phyloP scores from a whole-genome alignment of 805 yeast genomes.

The Naumovozyma castellii region DNA sequence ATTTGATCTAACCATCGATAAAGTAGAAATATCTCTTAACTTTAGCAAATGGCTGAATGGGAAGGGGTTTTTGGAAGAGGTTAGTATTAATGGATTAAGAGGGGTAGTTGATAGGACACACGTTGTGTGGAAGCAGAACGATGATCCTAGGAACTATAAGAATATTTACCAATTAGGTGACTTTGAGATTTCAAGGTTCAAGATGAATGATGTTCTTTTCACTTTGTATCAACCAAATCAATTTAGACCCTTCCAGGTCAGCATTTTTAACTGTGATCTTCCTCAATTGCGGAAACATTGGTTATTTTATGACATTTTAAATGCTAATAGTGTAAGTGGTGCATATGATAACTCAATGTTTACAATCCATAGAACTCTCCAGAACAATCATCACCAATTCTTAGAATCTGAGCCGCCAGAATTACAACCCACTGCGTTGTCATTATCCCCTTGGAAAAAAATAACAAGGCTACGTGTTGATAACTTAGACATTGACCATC shows the following conservation, averaged over 20 bases:
- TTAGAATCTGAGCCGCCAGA: constrained; percentile 2
- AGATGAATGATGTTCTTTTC: constrained; percentile 76
- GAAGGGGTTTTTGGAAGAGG: constrained; percentile 70
- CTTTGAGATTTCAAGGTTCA: constrained; percentile 78
- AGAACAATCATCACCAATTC: not conserved
- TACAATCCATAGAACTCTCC: constrained; percentile 60
- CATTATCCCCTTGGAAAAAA: constrained; percentile 40
- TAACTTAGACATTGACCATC: constrained; percentile 74
- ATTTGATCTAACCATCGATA: constrained; percentile 83
- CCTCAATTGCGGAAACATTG: constrained; percentile 81
- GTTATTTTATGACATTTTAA: constrained; percentile 79
- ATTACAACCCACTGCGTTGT: not conserved
- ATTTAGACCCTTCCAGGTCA: constrained; percentile 76
- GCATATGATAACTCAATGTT: constrained; percentile 88
- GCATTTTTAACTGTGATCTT: constrained; percentile 78
- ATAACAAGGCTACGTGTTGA: constrained; percentile 78
- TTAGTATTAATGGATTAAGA: constrained; percentile 74
- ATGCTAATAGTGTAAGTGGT: constrained; percentile 80
- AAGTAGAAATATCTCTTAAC: constrained; percentile 69
- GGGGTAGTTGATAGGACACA: constrained; percentile 91
- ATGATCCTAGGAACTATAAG: constrained; percentile 73
- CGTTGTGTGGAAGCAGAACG: constrained; percentile 72
- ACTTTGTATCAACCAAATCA: constrained; percentile 73
- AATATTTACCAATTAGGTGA: constrained; percentile 76
- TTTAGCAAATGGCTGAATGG: constrained; percentile 86